These are phyloP conservation scores for Trichoderma sp. DNA, from an alignment of 2,329 filamentous ascomycete species.

Conservation along the genomic window DNA sequence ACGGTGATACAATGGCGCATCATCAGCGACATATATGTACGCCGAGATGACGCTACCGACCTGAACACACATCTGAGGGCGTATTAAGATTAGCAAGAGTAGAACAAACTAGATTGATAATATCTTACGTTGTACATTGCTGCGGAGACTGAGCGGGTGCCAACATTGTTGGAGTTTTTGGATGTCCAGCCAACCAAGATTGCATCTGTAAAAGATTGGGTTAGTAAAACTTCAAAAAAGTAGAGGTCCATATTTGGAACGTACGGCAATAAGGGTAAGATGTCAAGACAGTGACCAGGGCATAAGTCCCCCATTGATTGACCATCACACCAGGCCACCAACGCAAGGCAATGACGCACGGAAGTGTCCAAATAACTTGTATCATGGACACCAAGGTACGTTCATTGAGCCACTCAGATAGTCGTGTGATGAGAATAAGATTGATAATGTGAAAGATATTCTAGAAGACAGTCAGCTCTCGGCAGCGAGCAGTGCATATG, in stretches of 20 bases:
- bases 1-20: constrained; percentile 3
- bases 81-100: neutral
- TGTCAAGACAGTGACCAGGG: constrained; percentile 10
- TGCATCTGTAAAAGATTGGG: neutral
- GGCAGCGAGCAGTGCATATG: neutral
- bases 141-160: constrained; percentile 6
- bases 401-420: constrained; percentile 9
- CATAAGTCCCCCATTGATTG: constrained; percentile 14
- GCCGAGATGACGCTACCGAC: constrained; percentile 11
- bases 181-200: constrained; percentile 14
- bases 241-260: neutral
- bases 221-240: neutral
- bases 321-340: constrained; percentile 17
- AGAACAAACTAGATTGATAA: neutral
- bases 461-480: neutral
- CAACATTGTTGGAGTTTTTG: constrained; percentile 14
- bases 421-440: constrained; percentile 1
- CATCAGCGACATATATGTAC: neutral
- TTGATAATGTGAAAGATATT: constrained; percentile 11
- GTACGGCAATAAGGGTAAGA: constrained; percentile 17
- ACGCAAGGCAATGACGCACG: constrained; percentile 7
- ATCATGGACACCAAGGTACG: constrained; percentile 2
- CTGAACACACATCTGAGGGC: constrained; percentile 2
- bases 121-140: constrained; percentile 8
- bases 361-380: constrained; percentile 11